Evolutionary conservation across 768 basidiomycete species (phyloP), one percentile per base, ranked within the genome.

Genomic region (Phallus indusiatus): DNA sequence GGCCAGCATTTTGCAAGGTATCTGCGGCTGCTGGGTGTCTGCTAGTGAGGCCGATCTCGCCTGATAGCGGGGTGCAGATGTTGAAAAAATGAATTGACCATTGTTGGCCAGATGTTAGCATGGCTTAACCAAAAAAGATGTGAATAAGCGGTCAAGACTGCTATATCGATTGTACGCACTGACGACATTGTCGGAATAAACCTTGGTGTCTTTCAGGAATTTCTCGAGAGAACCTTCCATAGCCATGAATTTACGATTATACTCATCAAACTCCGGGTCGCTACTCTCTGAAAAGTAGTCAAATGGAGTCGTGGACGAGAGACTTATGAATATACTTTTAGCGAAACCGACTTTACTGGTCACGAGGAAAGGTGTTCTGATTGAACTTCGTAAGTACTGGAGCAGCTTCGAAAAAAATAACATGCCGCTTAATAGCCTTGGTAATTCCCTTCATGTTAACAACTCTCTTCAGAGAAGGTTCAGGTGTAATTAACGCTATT

Each of bases 261-360:
- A 88, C 61, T 94, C 91, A 64, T 95, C 90, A 72, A 93, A 95
- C 69, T 94, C 92, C 18, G 88, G 81, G 75, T 94, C 94, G 65
- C 71, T 76, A 5, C 91, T 91, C 72, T 87, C 91, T 84, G 65
- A 21, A 48, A 1, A 20, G 51, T n/a, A 34, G 17, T 47, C 28
- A 46, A 21, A 28, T 35, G 58, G 47, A 36, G 47, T 17, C 18
- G 17, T 9, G 50, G 20, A 33, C 35, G 47, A 54, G 36, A 48
- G 20, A 20, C 12, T 51, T 48, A 63, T 51, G 47, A 2, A 71
- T 83, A 75, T 68, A 95, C 95, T 94, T 81, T 95, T 95, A 36
- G 93, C 72, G 82, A 93, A 86, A 33, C 96, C 96, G 66, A 88
- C 85, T 76, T 85, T 90, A 67, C 81, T 80, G 60, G 88, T 90